Conservation (phyloP, 208 protist species). For the Angomonas desouzai region DNA sequence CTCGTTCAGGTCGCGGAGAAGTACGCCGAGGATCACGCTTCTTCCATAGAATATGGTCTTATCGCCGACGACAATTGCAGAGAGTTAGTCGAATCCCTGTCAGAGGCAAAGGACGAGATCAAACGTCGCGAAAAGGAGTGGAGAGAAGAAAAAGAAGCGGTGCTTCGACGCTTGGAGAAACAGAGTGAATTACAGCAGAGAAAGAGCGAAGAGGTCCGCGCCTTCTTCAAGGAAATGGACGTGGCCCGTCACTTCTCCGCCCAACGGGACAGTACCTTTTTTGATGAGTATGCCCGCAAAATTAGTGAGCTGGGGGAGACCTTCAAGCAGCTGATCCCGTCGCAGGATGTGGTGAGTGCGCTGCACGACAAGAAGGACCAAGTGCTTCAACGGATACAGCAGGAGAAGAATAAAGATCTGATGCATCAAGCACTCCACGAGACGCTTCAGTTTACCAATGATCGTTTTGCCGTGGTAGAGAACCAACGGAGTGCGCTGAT, state of each 20-base stretch:
- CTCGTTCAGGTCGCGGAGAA: neutral
- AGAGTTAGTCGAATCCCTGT: neutral
- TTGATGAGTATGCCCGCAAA: neutral
- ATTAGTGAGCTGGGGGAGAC: neutral
- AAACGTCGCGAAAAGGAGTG: neutral
- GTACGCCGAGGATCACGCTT: neutral
- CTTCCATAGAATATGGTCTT: neutral
- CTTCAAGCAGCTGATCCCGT: neutral
- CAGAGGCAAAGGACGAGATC: neutral
- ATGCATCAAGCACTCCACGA: slow-evolving; percentile 17
- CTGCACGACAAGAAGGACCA: slow-evolving; percentile 14
- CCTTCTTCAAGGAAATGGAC: slow-evolving; percentile 1
- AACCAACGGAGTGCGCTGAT: slow-evolving; percentile 43
- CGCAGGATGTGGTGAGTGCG: slow-evolving; percentile 5
- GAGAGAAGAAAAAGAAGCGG: neutral
- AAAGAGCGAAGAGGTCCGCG: neutral
- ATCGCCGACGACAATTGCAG: slow-evolving; percentile 1
- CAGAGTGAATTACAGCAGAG: neutral
- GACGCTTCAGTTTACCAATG: slow-evolving; percentile 37
- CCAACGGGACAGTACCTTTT: slow-evolving; percentile 3
- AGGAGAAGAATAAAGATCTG: neutral
- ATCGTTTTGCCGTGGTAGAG: slow-evolving; percentile 43
- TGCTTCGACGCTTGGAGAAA: neutral
- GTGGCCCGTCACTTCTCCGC: neutral
- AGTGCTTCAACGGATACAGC: neutral